Evolutionary conservation across 495 filamentous ascomycete species (phyloP).

Genomic region (Tuber indicum): DNA sequence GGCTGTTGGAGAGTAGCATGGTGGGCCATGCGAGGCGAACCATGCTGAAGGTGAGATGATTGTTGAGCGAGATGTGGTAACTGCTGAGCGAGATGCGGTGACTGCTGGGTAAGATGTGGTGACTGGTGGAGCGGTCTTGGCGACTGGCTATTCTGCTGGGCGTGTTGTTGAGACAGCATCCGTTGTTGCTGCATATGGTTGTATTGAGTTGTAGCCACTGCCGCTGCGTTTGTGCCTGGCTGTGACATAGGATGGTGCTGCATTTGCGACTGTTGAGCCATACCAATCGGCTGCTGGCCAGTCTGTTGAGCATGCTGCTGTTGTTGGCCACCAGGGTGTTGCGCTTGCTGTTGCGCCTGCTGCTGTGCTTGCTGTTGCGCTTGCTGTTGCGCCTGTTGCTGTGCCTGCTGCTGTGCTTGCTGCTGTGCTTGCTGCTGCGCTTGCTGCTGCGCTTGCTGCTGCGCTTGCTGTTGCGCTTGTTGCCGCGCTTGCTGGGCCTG

Average conservation of each 20-base stretch:
- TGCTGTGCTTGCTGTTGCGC: conserved; percentile 41
- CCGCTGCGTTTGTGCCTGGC: conserved; percentile 16
- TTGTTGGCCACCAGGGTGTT: conserved; percentile 12
- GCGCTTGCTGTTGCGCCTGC: conserved; percentile 35
- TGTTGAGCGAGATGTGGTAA: conserved; percentile 24
- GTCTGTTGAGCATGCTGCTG: conserved; percentile 31
- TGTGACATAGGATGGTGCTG: conserved; percentile 37
- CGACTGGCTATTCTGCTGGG: conserved; percentile 17
- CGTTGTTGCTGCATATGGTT: conserved; percentile 28
- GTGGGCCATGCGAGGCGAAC: conserved; percentile 30
- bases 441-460: conserved; percentile 27
- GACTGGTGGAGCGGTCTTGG: conserved; percentile 31
- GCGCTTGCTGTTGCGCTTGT: conserved; percentile 41
- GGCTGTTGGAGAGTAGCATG: conserved; percentile 28
- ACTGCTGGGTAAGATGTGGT: conserved; percentile 28
- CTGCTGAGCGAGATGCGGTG: conserved; percentile 28
- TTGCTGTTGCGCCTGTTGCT: conserved; percentile 43
- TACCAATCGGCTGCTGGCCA: conserved; percentile 20
- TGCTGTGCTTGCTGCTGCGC: conserved; percentile 34
- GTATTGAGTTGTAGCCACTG: conserved; percentile 19
- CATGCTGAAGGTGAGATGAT: conserved; percentile 28
- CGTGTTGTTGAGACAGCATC: conserved; percentile 24
- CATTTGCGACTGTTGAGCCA: conserved; percentile 25
- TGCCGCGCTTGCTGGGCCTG: conserved; percentile 44
- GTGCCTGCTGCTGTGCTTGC: conserved; percentile 25